Conservation (phyloP, 1,139 yeast species). For the Scheffersomyces quercinus region DNA sequence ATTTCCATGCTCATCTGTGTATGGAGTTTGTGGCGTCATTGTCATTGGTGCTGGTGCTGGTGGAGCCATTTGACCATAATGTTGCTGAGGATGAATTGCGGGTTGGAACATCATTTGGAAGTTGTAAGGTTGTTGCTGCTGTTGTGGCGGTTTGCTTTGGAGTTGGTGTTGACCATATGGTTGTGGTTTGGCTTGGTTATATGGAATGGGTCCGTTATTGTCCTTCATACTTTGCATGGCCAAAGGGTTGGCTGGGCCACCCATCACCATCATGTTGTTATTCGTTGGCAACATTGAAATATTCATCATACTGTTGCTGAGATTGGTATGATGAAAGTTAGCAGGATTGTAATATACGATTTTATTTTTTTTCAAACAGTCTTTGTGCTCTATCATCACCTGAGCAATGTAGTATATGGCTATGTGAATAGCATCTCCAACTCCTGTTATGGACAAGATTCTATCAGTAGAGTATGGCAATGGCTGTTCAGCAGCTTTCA, state of each 20-base stretch:
- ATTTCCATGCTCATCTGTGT: slow-evolving; percentile 50
- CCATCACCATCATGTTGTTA: slow-evolving; percentile 17
- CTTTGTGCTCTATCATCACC: slow-evolving; percentile 62
- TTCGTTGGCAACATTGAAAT: slow-evolving; percentile 19
- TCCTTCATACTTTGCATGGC: slow-evolving; percentile 19
- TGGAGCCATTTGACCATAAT: slow-evolving; percentile 19
- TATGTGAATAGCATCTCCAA: slow-evolving; percentile 83
- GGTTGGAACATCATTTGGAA: slow-evolving; percentile 49
- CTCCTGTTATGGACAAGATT: slow-evolving; percentile 70
- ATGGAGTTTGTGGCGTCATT: slow-evolving; percentile 35
- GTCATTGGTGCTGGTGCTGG: slow-evolving; percentile 15
- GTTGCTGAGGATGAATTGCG: slow-evolving; percentile 38
- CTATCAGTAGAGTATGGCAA: slow-evolving; percentile 83
- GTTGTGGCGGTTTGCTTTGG: slow-evolving; percentile 8
- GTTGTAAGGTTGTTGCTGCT: slow-evolving; percentile 32
- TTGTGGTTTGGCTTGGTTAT: slow-evolving; percentile 8
- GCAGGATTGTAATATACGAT: slow-evolving; percentile 69
- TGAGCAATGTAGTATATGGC: slow-evolving; percentile 76
- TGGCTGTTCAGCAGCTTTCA: slow-evolving; percentile 74
- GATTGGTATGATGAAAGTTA: slow-evolving; percentile 34
- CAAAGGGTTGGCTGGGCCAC: slow-evolving; percentile 12
- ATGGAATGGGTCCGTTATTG: slow-evolving; percentile 12
- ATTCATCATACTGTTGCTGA: slow-evolving; percentile 17
- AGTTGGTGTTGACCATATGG: slow-evolving; percentile 10
- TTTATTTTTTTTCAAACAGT: slow-evolving; percentile 49